Conservation (phyloP, 371 early-diverging fungal species). For the Cokeromyces recurvatus region DNA sequence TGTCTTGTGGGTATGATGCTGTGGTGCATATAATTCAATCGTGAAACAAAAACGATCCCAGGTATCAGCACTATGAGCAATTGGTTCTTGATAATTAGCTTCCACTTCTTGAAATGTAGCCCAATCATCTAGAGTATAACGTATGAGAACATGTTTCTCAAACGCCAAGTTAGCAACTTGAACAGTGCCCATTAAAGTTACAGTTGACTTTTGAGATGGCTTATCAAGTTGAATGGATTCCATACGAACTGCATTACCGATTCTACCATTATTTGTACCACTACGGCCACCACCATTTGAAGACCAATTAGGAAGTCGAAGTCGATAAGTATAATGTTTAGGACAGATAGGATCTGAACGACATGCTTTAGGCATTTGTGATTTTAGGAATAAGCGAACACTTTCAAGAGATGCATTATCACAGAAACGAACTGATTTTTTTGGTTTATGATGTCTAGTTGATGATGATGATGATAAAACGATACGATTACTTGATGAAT, state of each 20-base stretch:
- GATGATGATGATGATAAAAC: neutral
- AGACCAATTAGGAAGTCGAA: conserved; percentile 29
- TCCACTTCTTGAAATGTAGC: conserved; percentile 49
- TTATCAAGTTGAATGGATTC: conserved; percentile 19
- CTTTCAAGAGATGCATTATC: conserved; percentile 48
- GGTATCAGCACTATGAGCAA: conserved; percentile 25
- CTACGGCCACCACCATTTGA: neutral
- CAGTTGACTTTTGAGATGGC: conserved; percentile 25
- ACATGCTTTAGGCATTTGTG: conserved; percentile 53
- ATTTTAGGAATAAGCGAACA: conserved; percentile 52
- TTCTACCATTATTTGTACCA: no score
- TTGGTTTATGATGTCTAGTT: conserved; percentile 9
- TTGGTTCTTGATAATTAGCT: conserved; percentile 50
- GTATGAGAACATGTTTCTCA: conserved; percentile 66
- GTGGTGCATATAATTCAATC: conserved; percentile 6
- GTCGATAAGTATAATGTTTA: conserved; percentile 2
- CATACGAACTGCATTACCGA: conserved; percentile 22
- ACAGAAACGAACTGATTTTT: conserved; percentile 33
- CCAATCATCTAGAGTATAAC: conserved; percentile 73
- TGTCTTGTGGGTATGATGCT: conserved; percentile 2
- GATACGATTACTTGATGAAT: neutral
- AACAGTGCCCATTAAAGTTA: conserved; percentile 47
- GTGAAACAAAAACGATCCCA: conserved; percentile 36
- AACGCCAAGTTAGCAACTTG: conserved; percentile 77
- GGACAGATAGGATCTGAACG: conserved; percentile 30